A percentile compares a stretch with the other conserved stretches of the same genome.
These are phyloP conservation scores for Aspergillus sp. DNA, from an alignment of 2,329 filamentous ascomycete genomes.

Conservation along the genomic window DNA sequence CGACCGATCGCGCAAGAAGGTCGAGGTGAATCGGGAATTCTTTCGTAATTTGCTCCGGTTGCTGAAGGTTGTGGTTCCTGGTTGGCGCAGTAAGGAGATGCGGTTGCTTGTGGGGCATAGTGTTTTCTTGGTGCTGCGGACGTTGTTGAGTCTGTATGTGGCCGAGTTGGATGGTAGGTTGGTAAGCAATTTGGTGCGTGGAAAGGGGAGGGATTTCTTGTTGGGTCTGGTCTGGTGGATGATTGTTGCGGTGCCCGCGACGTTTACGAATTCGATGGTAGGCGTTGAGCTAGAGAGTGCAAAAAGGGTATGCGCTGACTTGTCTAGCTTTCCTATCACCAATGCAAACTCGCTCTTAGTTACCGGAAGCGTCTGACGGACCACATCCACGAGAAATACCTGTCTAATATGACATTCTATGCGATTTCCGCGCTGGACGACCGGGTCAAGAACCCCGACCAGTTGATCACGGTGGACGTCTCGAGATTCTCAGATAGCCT, in stretches of 20 bases:
- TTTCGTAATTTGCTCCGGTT: conserved; percentile 70
- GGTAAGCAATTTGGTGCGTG: conserved; percentile 85
- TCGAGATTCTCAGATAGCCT: conserved; percentile 93
- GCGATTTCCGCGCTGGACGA: conserved; percentile 92
- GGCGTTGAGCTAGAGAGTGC: conserved; percentile 20
- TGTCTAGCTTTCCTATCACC: conserved; percentile 80
- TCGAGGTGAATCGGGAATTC: conserved; percentile 86
- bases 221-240: conserved; percentile 95
- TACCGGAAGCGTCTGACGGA: conserved; percentile 93
- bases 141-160: conserved; percentile 89
- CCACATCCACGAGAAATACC: conserved; percentile 88
- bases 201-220: conserved; percentile 83
- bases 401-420: conserved; percentile 97
- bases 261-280: conserved; percentile 98
- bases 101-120: conserved; percentile 82
- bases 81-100: conserved; percentile 82
- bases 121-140: conserved; percentile 83
- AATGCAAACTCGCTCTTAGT: conserved; percentile 85
- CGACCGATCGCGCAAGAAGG: conserved; percentile 58
- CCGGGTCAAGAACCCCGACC: conserved; percentile 96
- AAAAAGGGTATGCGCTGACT: not conserved
- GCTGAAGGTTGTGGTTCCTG: conserved; percentile 80
- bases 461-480: conserved; percentile 93
- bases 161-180: conserved; percentile 91
- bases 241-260: conserved; percentile 89